phyloP scores from a whole-genome alignment of 164 flowering plant species.

The Umbellularia californica region DNA sequence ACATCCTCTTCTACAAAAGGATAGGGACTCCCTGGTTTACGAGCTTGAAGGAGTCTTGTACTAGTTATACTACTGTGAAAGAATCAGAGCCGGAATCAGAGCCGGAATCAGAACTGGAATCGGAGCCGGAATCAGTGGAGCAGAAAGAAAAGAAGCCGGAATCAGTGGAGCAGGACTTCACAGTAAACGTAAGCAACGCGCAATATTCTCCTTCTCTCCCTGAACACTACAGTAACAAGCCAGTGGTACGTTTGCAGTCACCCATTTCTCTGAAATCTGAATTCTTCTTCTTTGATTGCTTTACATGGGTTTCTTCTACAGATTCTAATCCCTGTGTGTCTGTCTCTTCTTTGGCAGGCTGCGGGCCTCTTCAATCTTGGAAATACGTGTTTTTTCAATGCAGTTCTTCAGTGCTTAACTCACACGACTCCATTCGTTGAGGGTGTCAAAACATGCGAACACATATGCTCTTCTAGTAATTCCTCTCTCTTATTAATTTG shows the following conservation, averaged over 20 bases:
- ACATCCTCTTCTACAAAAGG: constrained; percentile 77
- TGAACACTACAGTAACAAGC: no score
- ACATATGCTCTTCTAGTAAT: constrained; percentile 40
- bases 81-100: no score
- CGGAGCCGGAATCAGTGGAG: no score
- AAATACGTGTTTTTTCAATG: constrained; percentile 78
- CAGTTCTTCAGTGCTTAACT: constrained; percentile 74
- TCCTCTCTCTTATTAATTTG: no score
- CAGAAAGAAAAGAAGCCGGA: no score
- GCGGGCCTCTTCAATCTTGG: constrained; percentile 79
- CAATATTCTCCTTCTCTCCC: no score
- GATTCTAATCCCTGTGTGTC: not conserved
- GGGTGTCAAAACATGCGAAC: constrained; percentile 39
- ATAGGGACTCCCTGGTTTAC: constrained; percentile 74
- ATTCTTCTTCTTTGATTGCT: not conserved
- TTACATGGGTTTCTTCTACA: not conserved
- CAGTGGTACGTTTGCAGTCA: no score
- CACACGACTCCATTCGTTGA: constrained; percentile 72
- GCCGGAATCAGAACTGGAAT: no score
- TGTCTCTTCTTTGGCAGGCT: constrained; percentile 35
- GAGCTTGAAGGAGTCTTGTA: constrained; percentile 34
- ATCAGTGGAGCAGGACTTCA: no score
- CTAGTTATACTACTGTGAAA: no score
- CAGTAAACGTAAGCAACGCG: no score
- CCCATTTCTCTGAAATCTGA: no score